Conservation (phyloP, 1,139 yeast genomes). For the Ashbya aceris region DNA sequence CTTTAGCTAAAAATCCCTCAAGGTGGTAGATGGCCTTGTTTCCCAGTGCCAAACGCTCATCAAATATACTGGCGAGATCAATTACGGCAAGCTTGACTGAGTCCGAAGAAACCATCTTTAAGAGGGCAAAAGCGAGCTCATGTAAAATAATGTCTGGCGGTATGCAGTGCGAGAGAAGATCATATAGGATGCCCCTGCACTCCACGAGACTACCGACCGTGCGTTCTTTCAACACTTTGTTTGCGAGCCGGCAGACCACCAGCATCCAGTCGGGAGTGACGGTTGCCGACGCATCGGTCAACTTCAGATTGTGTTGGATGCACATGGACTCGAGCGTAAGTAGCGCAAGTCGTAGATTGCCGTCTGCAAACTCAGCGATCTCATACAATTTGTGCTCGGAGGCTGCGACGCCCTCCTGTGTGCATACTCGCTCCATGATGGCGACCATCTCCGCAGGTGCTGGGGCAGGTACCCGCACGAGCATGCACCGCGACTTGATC, state of each 20-base stretch:
- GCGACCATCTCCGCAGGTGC: constrained; percentile 42
- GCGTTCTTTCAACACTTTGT: constrained; percentile 48
- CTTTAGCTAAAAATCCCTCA: constrained; percentile 86
- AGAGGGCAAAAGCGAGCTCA: constrained; percentile 50
- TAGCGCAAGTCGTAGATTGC: constrained; percentile 72
- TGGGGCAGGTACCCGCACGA: constrained; percentile 84
- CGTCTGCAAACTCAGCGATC: constrained; percentile 48
- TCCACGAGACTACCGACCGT: constrained; percentile 67
- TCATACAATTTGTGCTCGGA: constrained; percentile 38
- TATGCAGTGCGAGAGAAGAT: constrained; percentile 82
- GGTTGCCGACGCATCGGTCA: constrained; percentile 37
- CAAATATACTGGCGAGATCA: constrained; percentile 65
- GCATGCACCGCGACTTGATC: constrained; percentile 81
- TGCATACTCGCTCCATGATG: constrained; percentile 48
- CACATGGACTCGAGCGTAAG: constrained; percentile 77
- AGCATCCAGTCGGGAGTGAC: constrained; percentile 81
- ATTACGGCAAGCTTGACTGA: constrained; percentile 44
- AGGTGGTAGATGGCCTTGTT: constrained; percentile 84
- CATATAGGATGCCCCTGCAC: constrained; percentile 69
- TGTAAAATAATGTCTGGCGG: constrained; percentile 77
- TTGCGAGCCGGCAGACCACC: constrained; percentile 59
- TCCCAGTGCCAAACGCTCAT: constrained; percentile 82
- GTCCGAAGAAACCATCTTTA: constrained; percentile 31
- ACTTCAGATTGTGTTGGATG: constrained; percentile 56
- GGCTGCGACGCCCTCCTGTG: constrained; percentile 43